These are phyloP conservation scores for Backusella australiensis DNA, from an alignment of 192 early-diverging fungal species.

Conservation along the genomic window DNA sequence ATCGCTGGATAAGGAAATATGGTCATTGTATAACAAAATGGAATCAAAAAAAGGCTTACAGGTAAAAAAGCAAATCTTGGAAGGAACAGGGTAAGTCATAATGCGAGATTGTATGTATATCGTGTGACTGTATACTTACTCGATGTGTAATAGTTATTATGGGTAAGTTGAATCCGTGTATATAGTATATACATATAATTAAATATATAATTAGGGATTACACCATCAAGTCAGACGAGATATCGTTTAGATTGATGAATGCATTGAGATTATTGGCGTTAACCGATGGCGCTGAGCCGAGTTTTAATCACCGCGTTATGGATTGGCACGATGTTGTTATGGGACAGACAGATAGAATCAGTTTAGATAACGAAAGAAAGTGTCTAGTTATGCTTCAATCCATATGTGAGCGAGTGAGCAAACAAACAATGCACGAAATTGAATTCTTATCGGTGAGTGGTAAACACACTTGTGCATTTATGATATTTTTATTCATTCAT, in stretches of 20 bases:
- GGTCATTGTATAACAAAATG: constrained; percentile 29
- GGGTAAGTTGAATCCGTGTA: constrained; percentile 31
- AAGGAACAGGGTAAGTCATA: constrained; percentile 33
- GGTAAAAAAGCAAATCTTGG: constrained; percentile 42
- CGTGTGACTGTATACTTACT: neutral
- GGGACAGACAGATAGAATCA: constrained; percentile 43
- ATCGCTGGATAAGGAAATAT: constrained; percentile 46
- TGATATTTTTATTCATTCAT: neutral
- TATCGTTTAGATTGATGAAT: constrained; percentile 47
- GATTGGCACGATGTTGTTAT: constrained; percentile 48
- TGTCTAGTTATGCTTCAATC: constrained; percentile 30
- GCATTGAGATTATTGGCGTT: constrained; percentile 45
- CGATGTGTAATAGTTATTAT: constrained; percentile 15
- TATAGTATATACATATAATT: neutral
- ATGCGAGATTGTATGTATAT: neutral
- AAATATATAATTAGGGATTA: constrained; percentile 38
- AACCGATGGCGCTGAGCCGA: constrained; percentile 17
- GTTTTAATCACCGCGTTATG: constrained; percentile 29
- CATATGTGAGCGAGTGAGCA: constrained; percentile 31
- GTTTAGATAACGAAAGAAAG: constrained; percentile 38
- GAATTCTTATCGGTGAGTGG: constrained; percentile 22
- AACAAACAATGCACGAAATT: constrained; percentile 11
- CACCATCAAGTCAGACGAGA: constrained; percentile 42
- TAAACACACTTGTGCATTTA: no score
- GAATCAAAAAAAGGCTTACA: constrained; percentile 28